phyloP scores from a whole-genome alignment of 2,329 filamentous ascomycete species.

The Lasiodiplodia theobromae region DNA sequence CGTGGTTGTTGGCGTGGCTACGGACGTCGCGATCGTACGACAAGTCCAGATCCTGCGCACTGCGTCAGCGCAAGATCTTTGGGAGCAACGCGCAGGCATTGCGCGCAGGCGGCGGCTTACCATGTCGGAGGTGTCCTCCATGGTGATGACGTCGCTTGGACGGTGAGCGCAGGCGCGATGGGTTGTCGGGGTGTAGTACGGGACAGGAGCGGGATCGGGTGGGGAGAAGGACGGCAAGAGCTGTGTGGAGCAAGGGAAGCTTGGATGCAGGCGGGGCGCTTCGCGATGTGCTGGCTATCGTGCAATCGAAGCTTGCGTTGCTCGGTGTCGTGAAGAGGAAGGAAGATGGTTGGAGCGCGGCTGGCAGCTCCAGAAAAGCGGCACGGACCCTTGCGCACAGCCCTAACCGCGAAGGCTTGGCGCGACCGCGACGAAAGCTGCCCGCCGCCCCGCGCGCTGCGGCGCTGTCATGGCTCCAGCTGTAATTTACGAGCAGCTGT shows the following conservation, averaged over 20 bases:
- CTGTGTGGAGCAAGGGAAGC: slow-evolving; percentile 8
- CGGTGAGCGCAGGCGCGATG: slow-evolving; percentile 5
- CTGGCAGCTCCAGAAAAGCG: slow-evolving; percentile 17
- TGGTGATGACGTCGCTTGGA: slow-evolving; percentile 20
- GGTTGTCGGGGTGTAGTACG: background rate
- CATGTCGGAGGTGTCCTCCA: slow-evolving; percentile 26
- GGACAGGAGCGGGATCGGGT: background rate
- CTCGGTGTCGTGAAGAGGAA: slow-evolving; percentile 9
- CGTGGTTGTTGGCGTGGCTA: background rate
- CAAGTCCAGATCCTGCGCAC: slow-evolving; percentile 4
- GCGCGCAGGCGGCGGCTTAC: slow-evolving; percentile 4
- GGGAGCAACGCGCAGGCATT: background rate
- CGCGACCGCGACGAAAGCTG: background rate
- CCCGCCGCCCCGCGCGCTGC: background rate
- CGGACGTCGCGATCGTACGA: background rate
- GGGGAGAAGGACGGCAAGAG: background rate
- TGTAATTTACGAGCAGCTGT: background rate
- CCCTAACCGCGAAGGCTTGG: background rate
- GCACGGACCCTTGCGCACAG: background rate
- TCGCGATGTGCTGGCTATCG: slow-evolving; percentile 12
- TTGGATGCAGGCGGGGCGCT: background rate
- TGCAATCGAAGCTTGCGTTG: slow-evolving; percentile 19
- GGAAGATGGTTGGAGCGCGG: slow-evolving; percentile 12
- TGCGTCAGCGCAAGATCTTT: background rate
- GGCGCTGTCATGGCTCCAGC: background rate